These are phyloP conservation scores for Arabidopsis suecica DNA, from an alignment of 345 rosid genomes.

Conservation along the genomic window DNA sequence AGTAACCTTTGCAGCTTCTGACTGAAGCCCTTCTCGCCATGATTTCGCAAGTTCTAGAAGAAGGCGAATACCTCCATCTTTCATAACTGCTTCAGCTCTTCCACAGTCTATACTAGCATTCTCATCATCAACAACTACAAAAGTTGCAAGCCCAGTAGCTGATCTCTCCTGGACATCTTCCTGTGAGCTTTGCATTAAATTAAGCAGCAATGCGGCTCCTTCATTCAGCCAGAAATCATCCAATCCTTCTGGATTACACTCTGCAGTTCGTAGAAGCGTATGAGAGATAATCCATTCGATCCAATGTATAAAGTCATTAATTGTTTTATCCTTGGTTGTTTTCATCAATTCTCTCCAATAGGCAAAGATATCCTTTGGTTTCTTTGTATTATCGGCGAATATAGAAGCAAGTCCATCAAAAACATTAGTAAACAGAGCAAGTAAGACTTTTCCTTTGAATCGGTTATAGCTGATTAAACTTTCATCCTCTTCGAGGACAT, in stretches of 20 bases:
- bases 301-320: constrained; percentile 73
- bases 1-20: constrained; percentile 85
- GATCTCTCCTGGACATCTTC: constrained; percentile 92
- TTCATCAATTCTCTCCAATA: constrained; percentile 57
- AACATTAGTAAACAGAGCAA: constrained; percentile 61
- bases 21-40: constrained; percentile 86
- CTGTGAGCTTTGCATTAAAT: constrained; percentile 77
- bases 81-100: constrained; percentile 89
- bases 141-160: constrained; percentile 90
- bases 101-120: constrained; percentile 80
- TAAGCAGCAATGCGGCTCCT: constrained; percentile 73
- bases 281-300: constrained; percentile 80
- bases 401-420: constrained; percentile 64
- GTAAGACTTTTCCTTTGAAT: constrained; percentile 65
- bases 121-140: constrained; percentile 85
- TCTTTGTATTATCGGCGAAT: constrained; percentile 58
- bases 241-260: constrained; percentile 73
- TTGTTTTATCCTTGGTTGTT: constrained; percentile 46
- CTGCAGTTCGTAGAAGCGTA: constrained; percentile 71
- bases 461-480: constrained; percentile 52
- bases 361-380: constrained; percentile 55
- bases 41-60: constrained; percentile 81
- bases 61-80: constrained; percentile 74
- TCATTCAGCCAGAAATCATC: constrained; percentile 85
- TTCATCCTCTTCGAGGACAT: constrained; percentile 63